These are phyloP conservation scores for Vickermania ingenoplastis DNA, from an alignment of 208 protist genomes.

Conservation along the genomic window DNA sequence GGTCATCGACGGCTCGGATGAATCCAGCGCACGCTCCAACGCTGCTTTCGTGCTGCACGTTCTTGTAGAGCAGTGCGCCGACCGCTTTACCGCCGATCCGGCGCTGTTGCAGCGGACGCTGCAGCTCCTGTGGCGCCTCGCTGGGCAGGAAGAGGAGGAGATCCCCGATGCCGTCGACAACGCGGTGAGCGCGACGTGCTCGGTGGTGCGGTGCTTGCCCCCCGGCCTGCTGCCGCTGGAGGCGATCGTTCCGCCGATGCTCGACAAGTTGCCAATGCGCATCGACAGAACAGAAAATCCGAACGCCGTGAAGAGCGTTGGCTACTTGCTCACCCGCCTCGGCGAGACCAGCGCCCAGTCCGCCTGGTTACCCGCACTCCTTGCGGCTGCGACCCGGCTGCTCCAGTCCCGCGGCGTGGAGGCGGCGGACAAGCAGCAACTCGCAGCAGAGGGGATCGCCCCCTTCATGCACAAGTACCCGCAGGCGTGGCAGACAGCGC, in stretches of 20 bases:
- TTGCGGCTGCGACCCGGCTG: constrained; percentile 24
- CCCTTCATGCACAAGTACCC: constrained; percentile 17
- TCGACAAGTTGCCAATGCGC: constrained; percentile 59
- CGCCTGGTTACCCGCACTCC: constrained; percentile 26
- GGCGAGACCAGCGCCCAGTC: constrained; percentile 9
- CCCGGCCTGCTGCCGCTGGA: constrained; percentile 14
- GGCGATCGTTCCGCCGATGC: constrained; percentile 35
- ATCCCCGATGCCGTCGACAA: constrained; percentile 75
- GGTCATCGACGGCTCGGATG: constrained; percentile 45
- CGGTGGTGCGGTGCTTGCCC: constrained; percentile 48
- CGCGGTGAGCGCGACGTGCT: constrained; percentile 73
- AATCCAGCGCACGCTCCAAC: constrained; percentile 58
- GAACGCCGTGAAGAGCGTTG: constrained; percentile 44
- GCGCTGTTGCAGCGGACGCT: constrained; percentile 8
- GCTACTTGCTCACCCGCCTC: constrained; percentile 24
- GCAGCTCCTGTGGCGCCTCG: constrained; percentile 11
- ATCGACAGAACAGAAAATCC: constrained; percentile 70
- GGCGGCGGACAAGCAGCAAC: constrained; percentile 31
- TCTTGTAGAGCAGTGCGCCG: constrained; percentile 44
- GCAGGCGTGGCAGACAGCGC: constrained; percentile 24
- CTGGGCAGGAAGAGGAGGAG: constrained; percentile 20
- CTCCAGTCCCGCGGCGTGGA: constrained; percentile 37
- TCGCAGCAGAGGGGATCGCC: constrained; percentile 23
- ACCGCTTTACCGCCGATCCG: constrained; percentile 6
- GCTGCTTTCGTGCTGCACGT: constrained; percentile 50